Base-by-base conservation (phyloP, 768 basidiomycete genomes). In the Naganishia randhawae region DNA sequence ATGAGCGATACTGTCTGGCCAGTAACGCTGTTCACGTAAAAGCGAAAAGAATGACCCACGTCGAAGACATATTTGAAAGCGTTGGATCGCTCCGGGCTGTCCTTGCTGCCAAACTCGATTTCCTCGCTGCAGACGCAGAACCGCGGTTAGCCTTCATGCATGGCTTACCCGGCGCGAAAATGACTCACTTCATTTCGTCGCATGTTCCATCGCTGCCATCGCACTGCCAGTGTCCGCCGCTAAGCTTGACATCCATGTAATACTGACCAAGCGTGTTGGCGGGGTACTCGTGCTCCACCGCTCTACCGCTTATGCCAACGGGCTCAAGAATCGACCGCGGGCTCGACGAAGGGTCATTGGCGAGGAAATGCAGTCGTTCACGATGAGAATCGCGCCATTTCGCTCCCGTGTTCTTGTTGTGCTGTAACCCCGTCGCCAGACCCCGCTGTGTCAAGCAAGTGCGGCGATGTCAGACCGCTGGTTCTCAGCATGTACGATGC, bases 21-120 rank as follows among this genome's bases (percentile, higher is more conserved):
- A n/a, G n/a, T n/a, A n/a, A n/a, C n/a, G 10, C 6, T 13, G 14
- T 13, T 29, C 4, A 53, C 16, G 33, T 13, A 8, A 37, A 39
- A 2, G 19, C 68, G 9, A 2, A 10, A 19, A 14, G 39, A 32
- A 19, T 8, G 13, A 77, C 78, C 73, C 69, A 81, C 74, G 61
- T 81, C 80, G 65, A 81, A 80, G 5, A 81, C 78, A 65, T 78
- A 81, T 74, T 81, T 81, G 74, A 72, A 81, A 14, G 74, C 72
- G 66, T 81, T 81, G n/a, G 73, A 72, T 50, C 69, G 77, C 66
- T 81, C 79, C 13, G 74, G 66, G 57, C 69, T 70, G 63, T 80
- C 80, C 62, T 78, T 76, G 8, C 68, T 68, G 4, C 75, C 78
- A 65, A 76, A 79, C 8, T 77, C 69, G 61, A 78, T 76, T 71